Base-by-base conservation (phyloP, 805 yeast genomes). In the Candida coquimbonensis region DNA sequence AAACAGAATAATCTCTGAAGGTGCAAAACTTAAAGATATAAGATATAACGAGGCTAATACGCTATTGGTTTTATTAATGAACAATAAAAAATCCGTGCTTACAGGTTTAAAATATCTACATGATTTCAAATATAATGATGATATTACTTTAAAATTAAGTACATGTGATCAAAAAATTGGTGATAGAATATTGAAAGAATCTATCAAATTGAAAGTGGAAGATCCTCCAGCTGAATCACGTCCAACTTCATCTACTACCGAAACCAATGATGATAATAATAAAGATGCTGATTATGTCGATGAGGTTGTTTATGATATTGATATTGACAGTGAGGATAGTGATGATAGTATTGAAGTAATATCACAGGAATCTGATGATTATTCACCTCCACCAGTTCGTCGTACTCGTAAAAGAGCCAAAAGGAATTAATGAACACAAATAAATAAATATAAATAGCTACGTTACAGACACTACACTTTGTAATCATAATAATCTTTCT, bases 101-200 rank as follows among this genome's bases (percentile, higher is more conserved):
- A 5, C n/a, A 1, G 36, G 43, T 6, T 24, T 50, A 3, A 25
- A 39, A 9, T 5, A 14, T 4, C 13, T 53, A 3, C 57, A 53
- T 45, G 42, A 47, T 5, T 35, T 19, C 12, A 25, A 16, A 9
- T 52, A 48, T 33, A 35, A 42, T 1, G 36, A 36, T 7, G 25
- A 19, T 3, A 7, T 13, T 1, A 6, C 34, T 4, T 9, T 48
- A 2, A 27, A 36, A 3, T 19, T 44, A 2, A 39, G 49, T 3
- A 21, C 47, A 11, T 47, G 53, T 48, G 52, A 52, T 26, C 38
- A 38, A 5, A 13, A 9, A 4, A 39, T 48, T 35, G 53, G 46
- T 4, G 24, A 45, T 9, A n/a, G 43, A 12, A 37, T 53, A 3
- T 5, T 5, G 21, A 19, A 27, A 14, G 24, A 24, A 27, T 32